These are phyloP conservation scores for Capillidium rhysosporum DNA, from an alignment of 371 early-diverging fungal species.

Conservation along the genomic window DNA sequence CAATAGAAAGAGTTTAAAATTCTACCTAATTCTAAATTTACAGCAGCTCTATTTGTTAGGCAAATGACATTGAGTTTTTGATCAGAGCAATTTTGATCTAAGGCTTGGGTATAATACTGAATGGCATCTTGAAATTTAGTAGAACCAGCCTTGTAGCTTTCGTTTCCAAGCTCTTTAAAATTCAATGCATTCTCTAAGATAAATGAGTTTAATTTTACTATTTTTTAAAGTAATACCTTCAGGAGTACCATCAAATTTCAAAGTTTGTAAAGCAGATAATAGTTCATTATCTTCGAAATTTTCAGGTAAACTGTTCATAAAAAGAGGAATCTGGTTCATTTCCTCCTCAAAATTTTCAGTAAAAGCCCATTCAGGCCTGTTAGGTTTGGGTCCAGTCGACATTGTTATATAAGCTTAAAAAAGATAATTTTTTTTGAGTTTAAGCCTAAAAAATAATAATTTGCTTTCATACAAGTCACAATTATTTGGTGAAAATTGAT, in stretches of 20 bases:
- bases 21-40: slow-evolving; percentile 68
- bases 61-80: slow-evolving; percentile 50
- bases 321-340: slow-evolving; percentile 64
- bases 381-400: neutral
- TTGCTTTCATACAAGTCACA: too few species aligned
- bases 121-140: slow-evolving; percentile 54
- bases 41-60: slow-evolving; percentile 78
- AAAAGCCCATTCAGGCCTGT: slow-evolving; percentile 2
- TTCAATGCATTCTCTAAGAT: slow-evolving; percentile 68
- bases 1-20: neutral
- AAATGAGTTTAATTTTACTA: neutral
- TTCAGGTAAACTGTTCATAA: slow-evolving; percentile 67
- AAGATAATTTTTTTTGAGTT: too few species aligned
- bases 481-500: too few species aligned
- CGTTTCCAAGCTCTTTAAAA: slow-evolving; percentile 92
- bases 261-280: slow-evolving; percentile 63
- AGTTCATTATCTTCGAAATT: slow-evolving; percentile 53
- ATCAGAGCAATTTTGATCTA: slow-evolving; percentile 63
- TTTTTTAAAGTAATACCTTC: slow-evolving; percentile 32
- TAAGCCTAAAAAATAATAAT: too few species aligned
- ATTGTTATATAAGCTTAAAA: too few species aligned
- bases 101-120: slow-evolving; percentile 66
- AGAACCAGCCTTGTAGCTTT: slow-evolving; percentile 55
- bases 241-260: slow-evolving; percentile 85
- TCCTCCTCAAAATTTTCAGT: slow-evolving; percentile 28